These are phyloP conservation scores for Acorus gramineus DNA, from an alignment of 106 monocot genomes.

Conservation along the genomic window DNA sequence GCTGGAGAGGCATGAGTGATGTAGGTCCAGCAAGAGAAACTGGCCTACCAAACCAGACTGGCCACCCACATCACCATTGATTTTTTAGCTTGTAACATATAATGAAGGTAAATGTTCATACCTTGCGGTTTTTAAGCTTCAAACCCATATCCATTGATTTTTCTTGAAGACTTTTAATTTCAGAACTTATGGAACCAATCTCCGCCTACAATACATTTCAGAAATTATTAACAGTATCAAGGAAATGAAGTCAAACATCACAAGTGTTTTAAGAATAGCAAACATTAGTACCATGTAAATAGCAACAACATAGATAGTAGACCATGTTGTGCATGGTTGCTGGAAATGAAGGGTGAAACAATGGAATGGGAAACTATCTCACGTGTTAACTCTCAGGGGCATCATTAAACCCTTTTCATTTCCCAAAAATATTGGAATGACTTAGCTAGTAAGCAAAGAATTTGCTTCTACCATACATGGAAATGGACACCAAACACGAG, in stretches of 20 bases:
- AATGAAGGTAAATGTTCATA: constrained; percentile 7
- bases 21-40: too few relatives aligned
- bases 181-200: constrained; percentile 99
- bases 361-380: too few relatives aligned
- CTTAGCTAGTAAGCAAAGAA: too few relatives aligned
- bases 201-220: constrained; percentile 51
- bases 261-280: constrained; percentile 6
- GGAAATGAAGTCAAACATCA: not conserved
- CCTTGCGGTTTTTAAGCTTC: constrained; percentile 98
- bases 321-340: not conserved
- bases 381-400: too few relatives aligned
- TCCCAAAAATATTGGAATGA: too few relatives aligned
- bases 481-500: too few relatives aligned
- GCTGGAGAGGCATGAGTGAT: too few relatives aligned
- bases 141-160: constrained; percentile 99
- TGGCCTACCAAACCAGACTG: too few relatives aligned
- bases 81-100: not conserved
- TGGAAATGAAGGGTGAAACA: not conserved
- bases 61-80: too few relatives aligned
- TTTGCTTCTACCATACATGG: too few relatives aligned
- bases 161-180: constrained; percentile 94
- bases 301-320: not conserved
- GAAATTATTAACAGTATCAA: constrained; percentile 22
- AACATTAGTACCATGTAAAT: not conserved
- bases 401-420: too few relatives aligned